Evolutionary conservation across 176 grass and related monocot genomes (phyloP).

Genomic region (Pharus latifolius): DNA sequence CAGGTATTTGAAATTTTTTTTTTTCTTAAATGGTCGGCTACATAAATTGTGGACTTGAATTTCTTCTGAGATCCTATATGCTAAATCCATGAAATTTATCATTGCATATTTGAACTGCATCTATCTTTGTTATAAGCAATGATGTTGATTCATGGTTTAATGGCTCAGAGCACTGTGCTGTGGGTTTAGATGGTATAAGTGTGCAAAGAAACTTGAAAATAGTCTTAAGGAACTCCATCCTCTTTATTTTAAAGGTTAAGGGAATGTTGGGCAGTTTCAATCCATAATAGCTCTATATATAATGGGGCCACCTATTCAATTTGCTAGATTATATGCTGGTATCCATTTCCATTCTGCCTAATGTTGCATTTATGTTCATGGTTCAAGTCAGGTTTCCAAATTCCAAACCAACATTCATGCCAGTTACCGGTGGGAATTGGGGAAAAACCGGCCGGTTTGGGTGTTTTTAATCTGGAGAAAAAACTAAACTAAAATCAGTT

Average conservation of each 20-base stretch:
- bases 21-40: neutral
- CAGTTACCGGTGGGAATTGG: too few species aligned
- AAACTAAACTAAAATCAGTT: too few species aligned
- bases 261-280: neutral
- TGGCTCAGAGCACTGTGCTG: neutral
- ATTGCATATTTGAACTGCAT: neutral
- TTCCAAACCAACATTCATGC: too few species aligned
- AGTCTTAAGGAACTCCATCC: neutral
- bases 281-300: too few species aligned
- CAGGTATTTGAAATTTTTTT: constrained; percentile 29
- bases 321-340: too few species aligned
- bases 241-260: neutral
- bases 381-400: too few species aligned
- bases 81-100: neutral
- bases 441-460: too few species aligned
- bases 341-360: too few species aligned
- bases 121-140: neutral
- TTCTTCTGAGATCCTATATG: neutral
- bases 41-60: neutral
- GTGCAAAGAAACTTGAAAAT: neutral
- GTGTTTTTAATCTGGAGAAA: too few species aligned
- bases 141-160: neutral
- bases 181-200: neutral
- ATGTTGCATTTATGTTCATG: neutral
- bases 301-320: too few species aligned